Percentiles rank a stretch among this genome's conserved stretches.
Conservation (phyloP, 495 filamentous ascomycete genomes). For the Tuber magnatum region DNA sequence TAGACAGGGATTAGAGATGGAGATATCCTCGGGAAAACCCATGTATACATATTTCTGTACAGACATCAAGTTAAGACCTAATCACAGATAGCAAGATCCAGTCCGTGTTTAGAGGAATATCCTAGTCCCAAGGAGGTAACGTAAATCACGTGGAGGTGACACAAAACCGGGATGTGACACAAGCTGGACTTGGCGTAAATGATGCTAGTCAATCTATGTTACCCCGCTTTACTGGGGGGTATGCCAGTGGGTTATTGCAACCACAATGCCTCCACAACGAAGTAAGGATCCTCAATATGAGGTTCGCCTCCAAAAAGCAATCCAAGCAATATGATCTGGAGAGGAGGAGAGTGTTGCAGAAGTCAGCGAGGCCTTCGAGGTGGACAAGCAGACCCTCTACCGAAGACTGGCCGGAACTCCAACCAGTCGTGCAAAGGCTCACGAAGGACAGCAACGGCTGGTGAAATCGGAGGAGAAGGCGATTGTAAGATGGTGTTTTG, state of each 20-base stretch:
- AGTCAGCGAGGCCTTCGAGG: neutral
- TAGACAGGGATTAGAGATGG: too few relatives aligned
- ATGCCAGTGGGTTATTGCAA: neutral
- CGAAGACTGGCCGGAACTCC: neutral
- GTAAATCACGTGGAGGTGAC: neutral
- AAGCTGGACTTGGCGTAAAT: neutral
- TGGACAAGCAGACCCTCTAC: neutral
- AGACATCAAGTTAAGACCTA: too few relatives aligned
- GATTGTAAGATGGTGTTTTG: neutral
- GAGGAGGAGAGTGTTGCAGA: neutral
- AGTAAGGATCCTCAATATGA: neutral
- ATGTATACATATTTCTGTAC: too few relatives aligned
- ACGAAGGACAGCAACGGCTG: neutral
- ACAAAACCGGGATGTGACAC: neutral
- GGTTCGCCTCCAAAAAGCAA: too few relatives aligned
- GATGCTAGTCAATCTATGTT: neutral
- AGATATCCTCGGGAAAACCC: too few relatives aligned
- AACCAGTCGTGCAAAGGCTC: conserved; percentile 3
- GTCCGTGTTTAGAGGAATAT: too few relatives aligned
- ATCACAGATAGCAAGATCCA: too few relatives aligned
- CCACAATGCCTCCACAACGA: neutral
- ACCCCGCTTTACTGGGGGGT: neutral
- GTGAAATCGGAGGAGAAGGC: neutral
- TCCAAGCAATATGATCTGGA: neutral
- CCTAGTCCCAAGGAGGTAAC: neutral